phyloP scores from a whole-genome alignment of 495 filamentous ascomycete species.

The Friedmanniomyces endolithicus region DNA sequence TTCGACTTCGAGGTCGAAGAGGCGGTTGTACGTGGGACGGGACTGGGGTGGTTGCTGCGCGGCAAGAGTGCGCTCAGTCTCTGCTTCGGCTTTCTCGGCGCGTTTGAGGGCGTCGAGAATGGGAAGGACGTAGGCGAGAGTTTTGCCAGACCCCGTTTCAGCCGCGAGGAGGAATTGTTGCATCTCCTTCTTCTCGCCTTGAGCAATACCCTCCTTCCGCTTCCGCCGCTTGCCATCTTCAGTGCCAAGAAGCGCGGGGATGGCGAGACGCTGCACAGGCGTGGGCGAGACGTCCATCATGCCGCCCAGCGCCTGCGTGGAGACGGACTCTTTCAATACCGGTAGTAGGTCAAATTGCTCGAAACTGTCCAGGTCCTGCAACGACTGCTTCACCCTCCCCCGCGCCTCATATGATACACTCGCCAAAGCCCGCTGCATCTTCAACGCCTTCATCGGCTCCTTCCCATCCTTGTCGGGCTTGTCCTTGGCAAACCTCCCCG shows the following conservation, averaged over 20 bases:
- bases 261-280: conserved; percentile 75
- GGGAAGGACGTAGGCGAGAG: conserved; percentile 78
- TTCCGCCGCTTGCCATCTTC: conserved; percentile 24
- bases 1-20: conserved; percentile 36
- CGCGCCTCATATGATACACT: conserved; percentile 63
- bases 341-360: conserved; percentile 65
- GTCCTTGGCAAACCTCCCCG: conserved; percentile 28
- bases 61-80: conserved; percentile 31
- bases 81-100: conserved; percentile 51
- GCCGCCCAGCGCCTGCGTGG: conserved; percentile 54
- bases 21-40: conserved; percentile 27
- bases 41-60: conserved; percentile 35
- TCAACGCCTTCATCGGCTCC: conserved; percentile 65
- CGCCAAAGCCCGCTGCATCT: conserved; percentile 76
- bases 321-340: conserved; percentile 58
- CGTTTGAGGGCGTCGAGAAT: conserved; percentile 70
- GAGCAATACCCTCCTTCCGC: conserved; percentile 25
- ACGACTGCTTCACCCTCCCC: conserved; percentile 51
- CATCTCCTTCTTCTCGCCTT: conserved; percentile 28
- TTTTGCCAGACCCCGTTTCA: conserved; percentile 95
- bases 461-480: conserved; percentile 16
- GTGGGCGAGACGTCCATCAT: conserved; percentile 65
- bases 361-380: conserved; percentile 62
- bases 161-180: conserved; percentile 80
- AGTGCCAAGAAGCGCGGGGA: conserved; percentile 58